A percentile compares a stretch with the other conserved stretches of the same genome.
phyloP scores from a whole-genome alignment of 208 protist species.

The Leishmania aethiopica region DNA sequence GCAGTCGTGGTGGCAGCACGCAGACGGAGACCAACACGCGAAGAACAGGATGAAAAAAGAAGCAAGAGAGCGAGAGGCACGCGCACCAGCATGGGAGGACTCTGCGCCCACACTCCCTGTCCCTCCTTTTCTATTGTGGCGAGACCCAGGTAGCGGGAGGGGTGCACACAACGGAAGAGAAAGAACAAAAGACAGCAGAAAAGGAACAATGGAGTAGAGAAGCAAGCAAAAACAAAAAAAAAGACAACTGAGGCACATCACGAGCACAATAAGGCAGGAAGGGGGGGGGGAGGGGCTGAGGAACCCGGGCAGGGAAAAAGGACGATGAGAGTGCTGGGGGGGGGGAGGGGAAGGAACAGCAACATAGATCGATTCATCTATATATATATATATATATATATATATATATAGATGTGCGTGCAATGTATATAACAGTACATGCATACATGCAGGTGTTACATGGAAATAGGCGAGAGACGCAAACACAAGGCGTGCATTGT shows the following conservation, averaged over 20 bases:
- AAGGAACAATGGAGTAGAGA: background rate
- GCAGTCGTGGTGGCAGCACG: background rate
- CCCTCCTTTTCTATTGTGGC: background rate
- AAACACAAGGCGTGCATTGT: too few relatives aligned
- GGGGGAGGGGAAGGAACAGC: background rate
- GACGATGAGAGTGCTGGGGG: background rate
- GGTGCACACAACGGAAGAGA: too few relatives aligned
- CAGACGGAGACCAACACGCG: background rate
- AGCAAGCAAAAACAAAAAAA: background rate
- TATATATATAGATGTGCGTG: too few relatives aligned
- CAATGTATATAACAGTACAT: background rate
- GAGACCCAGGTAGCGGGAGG: background rate
- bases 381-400: background rate
- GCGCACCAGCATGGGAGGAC: background rate
- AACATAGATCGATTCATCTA: background rate
- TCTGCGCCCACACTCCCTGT: background rate
- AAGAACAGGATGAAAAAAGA: background rate
- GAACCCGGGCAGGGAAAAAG: background rate
- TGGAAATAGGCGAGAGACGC: too few relatives aligned
- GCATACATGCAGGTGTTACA: background rate
- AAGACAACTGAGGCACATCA: too few relatives aligned
- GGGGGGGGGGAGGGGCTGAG: background rate
- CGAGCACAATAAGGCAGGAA: background rate
- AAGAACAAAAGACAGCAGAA: background rate
- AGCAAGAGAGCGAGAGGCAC: background rate